Conservation (phyloP, 106 monocot species). For the Dioscorea alata region DNA sequence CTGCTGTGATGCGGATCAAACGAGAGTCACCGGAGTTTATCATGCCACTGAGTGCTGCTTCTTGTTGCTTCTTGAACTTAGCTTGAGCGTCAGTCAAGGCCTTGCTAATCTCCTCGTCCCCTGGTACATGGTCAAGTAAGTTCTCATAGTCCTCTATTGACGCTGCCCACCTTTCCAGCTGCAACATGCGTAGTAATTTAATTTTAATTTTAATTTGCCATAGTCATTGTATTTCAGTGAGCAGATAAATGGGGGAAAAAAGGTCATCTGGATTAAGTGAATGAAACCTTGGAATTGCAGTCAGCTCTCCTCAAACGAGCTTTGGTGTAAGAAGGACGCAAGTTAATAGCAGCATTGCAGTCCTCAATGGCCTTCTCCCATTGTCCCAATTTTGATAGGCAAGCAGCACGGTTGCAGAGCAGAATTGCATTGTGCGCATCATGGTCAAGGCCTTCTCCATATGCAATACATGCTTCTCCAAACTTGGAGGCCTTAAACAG, state of each 20-base stretch:
- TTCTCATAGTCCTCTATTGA: not conserved
- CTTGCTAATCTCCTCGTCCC: conserved; percentile 12
- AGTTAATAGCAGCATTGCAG: conserved; percentile 20
- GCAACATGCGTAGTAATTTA: not conserved
- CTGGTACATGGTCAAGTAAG: not conserved
- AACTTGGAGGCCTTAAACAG: conserved; percentile 29
- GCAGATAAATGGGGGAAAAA: not conserved
- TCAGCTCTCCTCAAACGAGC: conserved; percentile 38
- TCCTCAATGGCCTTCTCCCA: conserved; percentile 41
- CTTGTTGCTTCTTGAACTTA: conserved; percentile 18
- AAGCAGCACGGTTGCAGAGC: conserved; percentile 42
- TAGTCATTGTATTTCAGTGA: not conserved
- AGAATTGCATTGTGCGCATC: conserved; percentile 33
- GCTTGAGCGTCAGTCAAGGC: conserved; percentile 22
- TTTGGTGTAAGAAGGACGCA: conserved; percentile 31
- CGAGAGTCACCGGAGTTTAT: not conserved
- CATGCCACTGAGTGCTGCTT: not conserved
- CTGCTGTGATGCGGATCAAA: conserved; percentile 12
- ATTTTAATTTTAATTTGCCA: no score
- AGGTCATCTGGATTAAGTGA: not conserved
- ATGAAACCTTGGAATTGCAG: conserved; percentile 30
- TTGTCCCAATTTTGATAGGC: conserved; percentile 27
- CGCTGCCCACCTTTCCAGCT: conserved; percentile 7
- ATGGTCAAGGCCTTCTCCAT: conserved; percentile 29
- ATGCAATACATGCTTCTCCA: conserved; percentile 26